These are phyloP conservation scores for Mortierella sp. DNA, from an alignment of 371 early-diverging fungal genomes.

Conservation along the genomic window DNA sequence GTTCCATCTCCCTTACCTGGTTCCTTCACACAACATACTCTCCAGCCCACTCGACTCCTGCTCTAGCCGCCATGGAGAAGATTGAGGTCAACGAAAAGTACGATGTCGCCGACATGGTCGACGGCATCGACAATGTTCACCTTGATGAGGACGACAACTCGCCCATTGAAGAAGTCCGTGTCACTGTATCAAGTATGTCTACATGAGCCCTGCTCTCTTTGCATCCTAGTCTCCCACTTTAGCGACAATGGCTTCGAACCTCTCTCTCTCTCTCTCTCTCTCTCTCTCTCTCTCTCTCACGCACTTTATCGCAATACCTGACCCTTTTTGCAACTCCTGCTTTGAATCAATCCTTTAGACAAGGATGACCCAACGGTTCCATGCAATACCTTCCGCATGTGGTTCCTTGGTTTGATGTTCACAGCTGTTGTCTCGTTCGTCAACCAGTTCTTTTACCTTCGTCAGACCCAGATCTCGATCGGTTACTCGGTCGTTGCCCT, in stretches of 20 bases:
- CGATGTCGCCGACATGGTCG: constrained; percentile 7
- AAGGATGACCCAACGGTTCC: constrained; percentile 26
- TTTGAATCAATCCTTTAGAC: not conserved
- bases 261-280: not conserved
- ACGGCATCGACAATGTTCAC: constrained; percentile 53
- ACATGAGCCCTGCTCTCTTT: constrained; percentile 57
- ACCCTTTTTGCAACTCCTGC: not conserved
- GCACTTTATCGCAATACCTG: not conserved
- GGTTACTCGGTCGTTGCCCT: constrained; percentile 65
- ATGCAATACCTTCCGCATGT: constrained; percentile 71
- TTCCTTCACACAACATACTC: not conserved
- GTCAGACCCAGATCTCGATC: constrained; percentile 56
- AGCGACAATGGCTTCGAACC: not conserved
- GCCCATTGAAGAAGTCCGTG: constrained; percentile 78
- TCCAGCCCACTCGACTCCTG: not conserved
- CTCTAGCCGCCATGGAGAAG: constrained; percentile 1
- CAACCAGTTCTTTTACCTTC: constrained; percentile 84
- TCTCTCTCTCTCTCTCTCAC: not conserved
- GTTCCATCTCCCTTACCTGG: not conserved
- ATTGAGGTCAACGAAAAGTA: constrained; percentile 3
- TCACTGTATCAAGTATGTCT: constrained; percentile 68
- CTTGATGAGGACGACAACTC: constrained; percentile 71
- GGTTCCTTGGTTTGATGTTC: constrained; percentile 72
- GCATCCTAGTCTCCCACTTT: not conserved
- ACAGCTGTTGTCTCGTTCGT: constrained; percentile 67